Conservation (phyloP, 164 flowering plant genomes). For the Warburgia ugandensis region DNA sequence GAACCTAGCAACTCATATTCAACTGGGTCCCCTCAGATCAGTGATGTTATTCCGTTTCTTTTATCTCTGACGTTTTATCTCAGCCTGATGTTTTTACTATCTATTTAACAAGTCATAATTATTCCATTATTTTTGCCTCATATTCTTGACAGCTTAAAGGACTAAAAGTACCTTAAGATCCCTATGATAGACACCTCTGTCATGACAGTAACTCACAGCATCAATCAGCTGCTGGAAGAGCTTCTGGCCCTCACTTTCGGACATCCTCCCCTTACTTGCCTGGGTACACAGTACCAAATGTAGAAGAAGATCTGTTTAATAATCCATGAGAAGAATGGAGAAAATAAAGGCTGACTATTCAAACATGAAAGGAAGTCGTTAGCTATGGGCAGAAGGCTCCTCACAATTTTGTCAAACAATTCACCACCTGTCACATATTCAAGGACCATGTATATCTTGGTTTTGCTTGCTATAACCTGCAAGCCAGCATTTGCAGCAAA, state of each 20-base stretch:
- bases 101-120: no score
- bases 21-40: no score
- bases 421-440: constrained; percentile 89
- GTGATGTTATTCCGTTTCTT: no score
- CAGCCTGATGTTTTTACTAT: no score
- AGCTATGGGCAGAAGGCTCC: constrained; percentile 12
- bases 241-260: constrained; percentile 62
- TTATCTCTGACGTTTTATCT: no score
- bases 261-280: constrained; percentile 63
- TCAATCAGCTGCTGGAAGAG: constrained; percentile 87
- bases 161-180: constrained; percentile 66
- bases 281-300: no score
- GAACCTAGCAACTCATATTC: no score
- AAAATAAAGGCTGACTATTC: not conserved
- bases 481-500: not conserved
- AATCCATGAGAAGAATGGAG: no score
- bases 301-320: no score
- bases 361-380: not conserved
- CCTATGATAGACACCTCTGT: constrained; percentile 81
- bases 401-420: constrained; percentile 80
- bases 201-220: constrained; percentile 85
- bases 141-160: no score
- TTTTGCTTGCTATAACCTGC: constrained; percentile 90
- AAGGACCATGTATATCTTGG: constrained; percentile 87
- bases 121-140: no score